Evolutionary conservation across 2,329 filamentous ascomycete species (phyloP), one percentile per base, ranked within the genome.

Genomic region (Botrytis medusae): DNA sequence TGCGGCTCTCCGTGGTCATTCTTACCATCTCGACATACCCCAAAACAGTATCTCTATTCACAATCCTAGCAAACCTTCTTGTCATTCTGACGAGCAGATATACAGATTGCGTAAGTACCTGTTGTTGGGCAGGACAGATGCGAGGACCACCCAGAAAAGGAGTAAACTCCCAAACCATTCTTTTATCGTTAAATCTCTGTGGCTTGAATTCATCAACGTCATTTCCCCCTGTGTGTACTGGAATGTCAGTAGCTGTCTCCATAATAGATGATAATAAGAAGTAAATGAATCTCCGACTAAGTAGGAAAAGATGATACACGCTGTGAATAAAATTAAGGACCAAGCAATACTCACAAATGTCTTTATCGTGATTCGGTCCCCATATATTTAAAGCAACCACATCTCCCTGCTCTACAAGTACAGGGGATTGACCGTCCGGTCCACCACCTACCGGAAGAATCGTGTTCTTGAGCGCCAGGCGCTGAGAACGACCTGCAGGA

Each of bases 401-500:
- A 18, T 71, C 69, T 8, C 79, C 79, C 42, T 76, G 74, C 9
- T 65, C 32, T n/a, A 82, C 71, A n/a, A 79, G 75, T 1, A 81
- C 60, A 1, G 80, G 79, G 0, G 73, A 70, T 25, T 75, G 73
- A 1, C 78, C 76, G 57, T 79, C 78, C 1, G 75, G 73, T 2
- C 80, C 80, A 12, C 80, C 79, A 14, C 80, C 80, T 6, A 59
- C 8, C 0, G 80, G 81, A 12, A 82, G 73, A 9, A 76, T 76
- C 1, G 77, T 80, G 59, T 88, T 85, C 54, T 80, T 79, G 22
- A 82, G 79, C 2, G 86, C 85, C 29, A 80, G 76, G 69, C 87
- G 86, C 82, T 77, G 4, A 86, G 86, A 14, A 88, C 86, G n/a
- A 84, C 82, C 14, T 85, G 85, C 76, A 86, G 84, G 16, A 85